Evolutionary conservation across 495 filamentous ascomycete genomes (phyloP).

Genomic region (Mytilinidion resinicola): DNA sequence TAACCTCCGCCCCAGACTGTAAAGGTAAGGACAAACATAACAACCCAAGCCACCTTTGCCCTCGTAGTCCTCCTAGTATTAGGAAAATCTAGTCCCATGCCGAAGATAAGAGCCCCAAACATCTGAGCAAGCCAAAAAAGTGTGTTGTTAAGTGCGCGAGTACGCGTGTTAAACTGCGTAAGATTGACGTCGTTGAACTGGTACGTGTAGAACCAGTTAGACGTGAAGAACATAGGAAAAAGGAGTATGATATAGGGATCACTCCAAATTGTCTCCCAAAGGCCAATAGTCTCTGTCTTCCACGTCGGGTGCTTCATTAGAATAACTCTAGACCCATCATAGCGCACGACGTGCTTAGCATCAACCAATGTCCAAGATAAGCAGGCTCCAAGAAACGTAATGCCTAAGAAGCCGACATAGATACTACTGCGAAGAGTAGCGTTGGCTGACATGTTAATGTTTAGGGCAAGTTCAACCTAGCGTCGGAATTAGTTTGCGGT

Average conservation of each 20-base stretch:
- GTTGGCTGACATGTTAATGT: conserved; percentile 53
- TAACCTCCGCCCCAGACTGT: conserved; percentile 82
- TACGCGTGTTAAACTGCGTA: conserved; percentile 71
- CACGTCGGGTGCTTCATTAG: conserved; percentile 73
- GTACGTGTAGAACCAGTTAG: conserved; percentile 43
- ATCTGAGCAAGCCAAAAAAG: conserved; percentile 87
- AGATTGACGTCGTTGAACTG: conserved; percentile 51
- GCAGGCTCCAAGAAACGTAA: conserved; percentile 68
- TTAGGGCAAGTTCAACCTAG: conserved; percentile 74
- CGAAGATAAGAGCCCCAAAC: conserved; percentile 69
- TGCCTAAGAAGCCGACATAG: conserved; percentile 80
- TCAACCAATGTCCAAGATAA: conserved; percentile 66
- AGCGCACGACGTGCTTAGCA: conserved; percentile 65
- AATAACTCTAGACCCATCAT: conserved; percentile 71
- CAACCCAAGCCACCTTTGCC: conserved; percentile 60
- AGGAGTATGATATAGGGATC: conserved; percentile 73
- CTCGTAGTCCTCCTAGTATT: conserved; percentile 57
- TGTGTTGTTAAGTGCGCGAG: conserved; percentile 71
- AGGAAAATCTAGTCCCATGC: conserved; percentile 62
- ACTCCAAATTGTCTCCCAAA: conserved; percentile 62
- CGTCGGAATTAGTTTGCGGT: no score
- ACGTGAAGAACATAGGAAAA: conserved; percentile 49
- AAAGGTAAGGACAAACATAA: conserved; percentile 67
- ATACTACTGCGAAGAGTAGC: conserved; percentile 68
- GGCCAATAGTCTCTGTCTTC: conserved; percentile 63